A percentile compares a stretch with the other conserved stretches of the same genome.
Conservation (phyloP, 1,139 yeast species). For the Protomyces inouyei region DNA sequence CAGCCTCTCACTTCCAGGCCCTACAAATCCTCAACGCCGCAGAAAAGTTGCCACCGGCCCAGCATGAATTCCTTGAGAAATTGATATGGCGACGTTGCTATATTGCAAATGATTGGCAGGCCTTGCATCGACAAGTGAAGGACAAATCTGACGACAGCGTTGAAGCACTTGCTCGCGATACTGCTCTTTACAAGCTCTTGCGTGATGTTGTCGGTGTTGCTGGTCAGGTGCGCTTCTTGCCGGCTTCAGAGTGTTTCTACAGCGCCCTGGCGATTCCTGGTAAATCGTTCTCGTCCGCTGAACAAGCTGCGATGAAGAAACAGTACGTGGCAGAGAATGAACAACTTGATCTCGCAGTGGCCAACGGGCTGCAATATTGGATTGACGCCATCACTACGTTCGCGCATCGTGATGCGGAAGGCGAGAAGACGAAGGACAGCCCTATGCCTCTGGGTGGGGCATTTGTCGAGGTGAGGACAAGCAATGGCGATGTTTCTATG, state of each 20-base stretch:
- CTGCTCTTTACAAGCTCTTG: slow-evolving; percentile 39
- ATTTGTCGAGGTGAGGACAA: not conserved
- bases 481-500: slow-evolving; percentile 11
- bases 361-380: slow-evolving; percentile 39
- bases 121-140: slow-evolving; percentile 42
- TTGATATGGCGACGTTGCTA: slow-evolving; percentile 61
- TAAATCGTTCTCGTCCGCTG: slow-evolving; percentile 25
- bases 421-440: not conserved
- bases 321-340: slow-evolving; percentile 38
- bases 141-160: slow-evolving; percentile 47
- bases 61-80: slow-evolving; percentile 5
- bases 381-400: slow-evolving; percentile 42
- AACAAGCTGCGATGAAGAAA: slow-evolving; percentile 35
- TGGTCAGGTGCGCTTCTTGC: not conserved
- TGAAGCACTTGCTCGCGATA: slow-evolving; percentile 44
- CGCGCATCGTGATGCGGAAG: slow-evolving; percentile 36
- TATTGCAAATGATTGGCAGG: slow-evolving; percentile 56
- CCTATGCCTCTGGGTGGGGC: not conserved
- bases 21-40: slow-evolving; percentile 40
- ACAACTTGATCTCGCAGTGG: slow-evolving; percentile 34
- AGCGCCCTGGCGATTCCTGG: not conserved
- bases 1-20: slow-evolving; percentile 43
- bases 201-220: not conserved
- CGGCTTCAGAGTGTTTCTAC: not conserved
- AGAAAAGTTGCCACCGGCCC: slow-evolving; percentile 16